Evolutionary conservation across 257 asterid genomes (phyloP).

Genomic region (Handroanthus guayacan): DNA sequence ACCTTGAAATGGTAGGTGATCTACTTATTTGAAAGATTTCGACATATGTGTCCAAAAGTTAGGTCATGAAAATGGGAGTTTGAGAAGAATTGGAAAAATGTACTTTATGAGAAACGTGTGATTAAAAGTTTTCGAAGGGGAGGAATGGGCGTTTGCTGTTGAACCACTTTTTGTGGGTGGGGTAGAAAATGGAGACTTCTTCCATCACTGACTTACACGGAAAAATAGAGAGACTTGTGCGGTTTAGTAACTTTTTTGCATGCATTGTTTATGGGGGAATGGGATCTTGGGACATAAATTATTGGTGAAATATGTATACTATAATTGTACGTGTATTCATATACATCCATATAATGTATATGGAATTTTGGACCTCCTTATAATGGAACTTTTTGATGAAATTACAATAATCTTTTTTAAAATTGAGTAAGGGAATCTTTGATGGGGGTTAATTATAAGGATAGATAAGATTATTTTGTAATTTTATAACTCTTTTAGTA

Average conservation of each 20-base stretch:
- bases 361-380: too few relatives aligned
- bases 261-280: neutral
- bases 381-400: too few relatives aligned
- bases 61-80: neutral
- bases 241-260: neutral
- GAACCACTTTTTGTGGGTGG: constrained; percentile 37
- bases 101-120: constrained; percentile 37
- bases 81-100: constrained; percentile 19
- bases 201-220: constrained; percentile 18
- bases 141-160: constrained; percentile 35
- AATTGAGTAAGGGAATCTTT: too few relatives aligned
- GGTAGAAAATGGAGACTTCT: constrained; percentile 19
- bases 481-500: too few relatives aligned
- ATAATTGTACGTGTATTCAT: neutral
- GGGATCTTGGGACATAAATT: neutral
- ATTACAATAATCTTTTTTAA: too few relatives aligned
- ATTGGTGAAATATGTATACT: constrained; percentile 4
- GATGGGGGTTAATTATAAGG: too few relatives aligned
- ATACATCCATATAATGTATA: neutral
- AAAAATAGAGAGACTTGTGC: constrained; percentile 25
- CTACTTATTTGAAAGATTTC: constrained; percentile 30
- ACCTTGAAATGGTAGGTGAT: constrained; percentile 31
- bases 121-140: constrained; percentile 2
- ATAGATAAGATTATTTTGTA: too few relatives aligned
- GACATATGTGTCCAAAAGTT: neutral